Evolutionary conservation across 139 green algal genomes (phyloP), one percentile per base, ranked within the genome.

Genomic region (Pleodorina starrii): DNA sequence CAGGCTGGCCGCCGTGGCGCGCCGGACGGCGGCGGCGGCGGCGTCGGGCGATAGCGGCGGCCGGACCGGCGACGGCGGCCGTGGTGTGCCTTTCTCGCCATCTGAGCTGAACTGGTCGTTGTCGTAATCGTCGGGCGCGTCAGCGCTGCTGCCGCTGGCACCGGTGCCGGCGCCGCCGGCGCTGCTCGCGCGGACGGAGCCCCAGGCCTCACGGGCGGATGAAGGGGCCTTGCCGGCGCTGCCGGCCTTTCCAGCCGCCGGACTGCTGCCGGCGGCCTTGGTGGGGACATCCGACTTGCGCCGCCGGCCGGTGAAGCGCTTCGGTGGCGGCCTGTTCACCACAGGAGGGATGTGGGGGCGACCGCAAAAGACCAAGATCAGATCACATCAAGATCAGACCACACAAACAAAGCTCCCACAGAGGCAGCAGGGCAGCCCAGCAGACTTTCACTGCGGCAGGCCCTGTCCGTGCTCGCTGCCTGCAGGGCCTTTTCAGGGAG

Each of bases 241-340:
- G 16, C 32, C 68, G 68, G 35, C 38, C 35, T 76, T 76, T 29
- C 14, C 54, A 66, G 54, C 54, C 46, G 68, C 68, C 35, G 68
- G 68, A n/a, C n/a, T n/a, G n/a, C n/a, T n/a, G n/a, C n/a, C n/a
- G 25, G 68, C 6, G 1, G 35, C 32, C 17, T 46, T 66, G 54
- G 7, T 25, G 54, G 35, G 6, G n/a, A 1, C 46, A 10, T 87
- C 83, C 6, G 23, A 29, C 7, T 36, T 89, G 29, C 84, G 35
- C 5, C 69, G 48, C 17, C 50, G 35, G 35, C 11, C 36, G 69
- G 17, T 12, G 6, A 83, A 60, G 21, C 84, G 84, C 69, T 89
- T 89, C 16, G 84, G 84, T 43, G 84, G 84, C 27, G 84, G 84
- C 66, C 83, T 88, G 63, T 54, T 19, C 4, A 16, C 36, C 5